phyloP scores from a whole-genome alignment of 352 stramenopile genomes.

The Phytopythium boreale region DNA sequence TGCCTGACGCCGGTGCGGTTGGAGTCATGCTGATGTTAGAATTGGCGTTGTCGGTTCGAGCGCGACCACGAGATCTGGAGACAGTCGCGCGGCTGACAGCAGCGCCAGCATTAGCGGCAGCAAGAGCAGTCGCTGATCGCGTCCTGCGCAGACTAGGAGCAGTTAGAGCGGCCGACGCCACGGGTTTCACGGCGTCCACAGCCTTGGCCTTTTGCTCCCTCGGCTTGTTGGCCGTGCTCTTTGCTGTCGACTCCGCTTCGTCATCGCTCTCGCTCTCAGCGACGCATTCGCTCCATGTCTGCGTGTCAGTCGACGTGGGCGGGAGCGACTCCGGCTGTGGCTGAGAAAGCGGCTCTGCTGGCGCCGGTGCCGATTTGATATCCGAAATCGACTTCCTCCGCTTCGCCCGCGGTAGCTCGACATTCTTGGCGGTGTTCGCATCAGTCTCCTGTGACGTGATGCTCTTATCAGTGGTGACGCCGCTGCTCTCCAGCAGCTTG shows the following conservation, averaged over 20 bases:
- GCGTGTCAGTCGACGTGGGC: neutral
- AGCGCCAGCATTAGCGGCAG: neutral
- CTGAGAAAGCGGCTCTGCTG: neutral
- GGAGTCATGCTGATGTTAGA: neutral
- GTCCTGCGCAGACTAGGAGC: neutral
- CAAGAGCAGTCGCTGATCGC: neutral
- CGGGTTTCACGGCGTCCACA: neutral
- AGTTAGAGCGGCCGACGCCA: neutral
- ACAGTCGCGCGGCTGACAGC: neutral
- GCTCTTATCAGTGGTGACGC: neutral
- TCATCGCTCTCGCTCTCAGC: constrained; percentile 33
- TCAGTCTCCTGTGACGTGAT: neutral
- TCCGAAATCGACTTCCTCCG: neutral
- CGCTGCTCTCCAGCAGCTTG: constrained; percentile 36
- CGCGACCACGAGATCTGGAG: neutral
- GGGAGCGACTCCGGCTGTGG: neutral
- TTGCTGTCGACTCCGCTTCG: constrained; percentile 14
- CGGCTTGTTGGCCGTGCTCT: neutral
- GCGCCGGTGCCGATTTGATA: neutral
- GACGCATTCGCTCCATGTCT: constrained; percentile 22
- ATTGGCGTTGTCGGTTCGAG: neutral
- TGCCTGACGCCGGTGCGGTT: neutral
- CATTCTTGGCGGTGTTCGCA: constrained; percentile 1
- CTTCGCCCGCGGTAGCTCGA: neutral
- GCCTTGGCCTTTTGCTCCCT: constrained; percentile 2